These are phyloP conservation scores for Talaromyces sp. DNA, from an alignment of 2,329 filamentous ascomycete genomes.

Conservation along the genomic window DNA sequence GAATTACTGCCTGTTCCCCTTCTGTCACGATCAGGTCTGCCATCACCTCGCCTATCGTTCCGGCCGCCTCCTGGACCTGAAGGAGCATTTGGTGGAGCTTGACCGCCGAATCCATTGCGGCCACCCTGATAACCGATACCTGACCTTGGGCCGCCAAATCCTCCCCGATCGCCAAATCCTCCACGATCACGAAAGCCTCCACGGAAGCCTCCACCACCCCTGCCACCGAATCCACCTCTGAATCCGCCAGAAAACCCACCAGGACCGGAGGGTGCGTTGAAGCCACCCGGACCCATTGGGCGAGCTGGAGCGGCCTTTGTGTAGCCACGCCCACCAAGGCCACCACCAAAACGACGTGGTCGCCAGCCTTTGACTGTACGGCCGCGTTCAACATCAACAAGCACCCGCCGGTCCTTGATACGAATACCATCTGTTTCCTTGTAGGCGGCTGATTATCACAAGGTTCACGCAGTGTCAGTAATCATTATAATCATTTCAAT, in stretches of 20 bases:
- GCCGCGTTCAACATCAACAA: conserved; percentile 94
- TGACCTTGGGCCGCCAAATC: conserved; percentile 45
- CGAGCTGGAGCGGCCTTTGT: conserved; percentile 74
- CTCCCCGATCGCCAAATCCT: conserved; percentile 46
- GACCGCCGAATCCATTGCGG: conserved; percentile 46
- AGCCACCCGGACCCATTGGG: conserved; percentile 61
- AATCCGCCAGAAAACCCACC: conserved; percentile 55
- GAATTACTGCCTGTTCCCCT: conserved; percentile 71
- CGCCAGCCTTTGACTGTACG: conserved; percentile 93
- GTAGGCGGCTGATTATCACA: conserved; percentile 68
- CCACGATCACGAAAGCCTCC: conserved; percentile 50
- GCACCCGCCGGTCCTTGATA: conserved; percentile 86
- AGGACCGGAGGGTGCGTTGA: conserved; percentile 52
- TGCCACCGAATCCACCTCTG: conserved; percentile 49
- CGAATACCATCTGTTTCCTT: conserved; percentile 81
- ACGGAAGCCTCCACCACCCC: conserved; percentile 46
- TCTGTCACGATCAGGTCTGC: conserved; percentile 51
- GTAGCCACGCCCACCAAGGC: conserved; percentile 86
- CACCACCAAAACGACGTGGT: conserved; percentile 84
- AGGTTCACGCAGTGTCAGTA: conserved; percentile 13
- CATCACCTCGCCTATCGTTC: conserved; percentile 28
- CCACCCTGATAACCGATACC: conserved; percentile 57
- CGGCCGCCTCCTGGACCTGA: conserved; percentile 54
- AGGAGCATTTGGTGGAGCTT: conserved; percentile 47
- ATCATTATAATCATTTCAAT: not conserved